Conservation (phyloP, 768 basidiomycete genomes). For the Suillus subalutaceus region DNA sequence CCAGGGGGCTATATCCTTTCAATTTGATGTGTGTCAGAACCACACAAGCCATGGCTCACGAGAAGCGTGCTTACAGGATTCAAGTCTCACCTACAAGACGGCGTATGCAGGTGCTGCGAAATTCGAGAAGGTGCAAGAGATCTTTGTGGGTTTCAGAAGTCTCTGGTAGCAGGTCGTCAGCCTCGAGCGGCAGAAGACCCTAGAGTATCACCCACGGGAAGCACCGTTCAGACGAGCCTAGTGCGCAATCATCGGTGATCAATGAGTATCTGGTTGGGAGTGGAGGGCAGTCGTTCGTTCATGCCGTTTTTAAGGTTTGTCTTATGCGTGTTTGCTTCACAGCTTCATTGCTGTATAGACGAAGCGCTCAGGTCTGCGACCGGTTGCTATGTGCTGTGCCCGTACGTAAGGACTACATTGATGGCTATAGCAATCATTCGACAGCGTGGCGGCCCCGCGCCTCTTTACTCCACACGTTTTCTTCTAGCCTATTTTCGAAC, state of each 20-base stretch:
- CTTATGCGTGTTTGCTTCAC: no score
- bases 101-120: background rate
- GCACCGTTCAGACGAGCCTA: background rate
- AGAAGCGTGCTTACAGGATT: background rate
- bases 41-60: background rate
- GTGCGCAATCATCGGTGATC: background rate
- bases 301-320: background rate
- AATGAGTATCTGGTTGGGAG: background rate
- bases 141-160: background rate
- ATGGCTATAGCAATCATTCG: background rate
- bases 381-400: background rate
- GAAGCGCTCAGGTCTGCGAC: background rate
- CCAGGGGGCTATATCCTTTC: background rate
- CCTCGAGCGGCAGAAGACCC: background rate
- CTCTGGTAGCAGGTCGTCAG: background rate
- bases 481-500: no score
- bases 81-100: background rate
- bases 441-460: no score
- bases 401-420: background rate
- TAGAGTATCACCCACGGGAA: background rate
- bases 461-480: no score
- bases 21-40: background rate
- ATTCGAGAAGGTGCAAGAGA: background rate
- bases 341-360: background rate
- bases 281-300: background rate